phyloP scores from a whole-genome alignment of 768 basidiomycete species.

The Xanthoconium stramineum region DNA sequence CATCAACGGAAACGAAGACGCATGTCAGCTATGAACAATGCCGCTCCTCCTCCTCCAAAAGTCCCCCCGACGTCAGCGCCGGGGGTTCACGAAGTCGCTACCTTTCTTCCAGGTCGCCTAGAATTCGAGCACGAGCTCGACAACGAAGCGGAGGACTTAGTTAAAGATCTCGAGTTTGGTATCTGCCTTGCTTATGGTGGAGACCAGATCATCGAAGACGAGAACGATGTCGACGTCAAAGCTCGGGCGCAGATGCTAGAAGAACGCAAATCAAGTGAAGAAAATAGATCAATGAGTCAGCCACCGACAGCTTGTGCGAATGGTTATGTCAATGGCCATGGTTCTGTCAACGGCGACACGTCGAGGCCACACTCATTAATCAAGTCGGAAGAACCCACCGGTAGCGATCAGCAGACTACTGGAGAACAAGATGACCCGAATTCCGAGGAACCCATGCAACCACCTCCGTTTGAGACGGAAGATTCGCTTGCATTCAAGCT shows the following conservation, averaged over 20 bases:
- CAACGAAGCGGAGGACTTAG: slow-evolving; percentile 92
- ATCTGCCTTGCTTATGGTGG: slow-evolving; percentile 85
- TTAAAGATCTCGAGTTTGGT: slow-evolving; percentile 96
- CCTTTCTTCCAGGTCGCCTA: slow-evolving; percentile 93
- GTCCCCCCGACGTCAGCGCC: slow-evolving; percentile 85
- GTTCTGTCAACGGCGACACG: slow-evolving; percentile 37
- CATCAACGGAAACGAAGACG: slow-evolving; percentile 86
- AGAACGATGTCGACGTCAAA: slow-evolving; percentile 70
- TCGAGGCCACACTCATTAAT: slow-evolving; percentile 24
- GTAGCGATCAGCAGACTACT: slow-evolving; percentile 28
- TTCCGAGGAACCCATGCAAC: slow-evolving; percentile 62
- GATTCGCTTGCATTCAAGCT: slow-evolving; percentile 88
- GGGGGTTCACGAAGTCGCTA: slow-evolving; percentile 86
- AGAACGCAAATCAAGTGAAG: slow-evolving; percentile 31
- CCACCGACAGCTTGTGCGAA: slow-evolving; percentile 21
- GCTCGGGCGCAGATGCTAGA: slow-evolving; percentile 43
- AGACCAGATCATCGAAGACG: slow-evolving; percentile 74
- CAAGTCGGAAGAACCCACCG: slow-evolving; percentile 47
- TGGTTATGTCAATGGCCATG: slow-evolving; percentile 33
- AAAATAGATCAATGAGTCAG: slow-evolving; percentile 22
- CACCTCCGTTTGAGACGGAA: slow-evolving; percentile 77
- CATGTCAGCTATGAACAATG: slow-evolving; percentile 74
- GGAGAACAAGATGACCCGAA: slow-evolving; percentile 55
- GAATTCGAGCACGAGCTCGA: slow-evolving; percentile 98
- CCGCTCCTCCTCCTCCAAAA: slow-evolving; percentile 57